These are phyloP conservation scores for Scutellaria barbata DNA, from an alignment of 257 asterid species.

Conservation along the genomic window DNA sequence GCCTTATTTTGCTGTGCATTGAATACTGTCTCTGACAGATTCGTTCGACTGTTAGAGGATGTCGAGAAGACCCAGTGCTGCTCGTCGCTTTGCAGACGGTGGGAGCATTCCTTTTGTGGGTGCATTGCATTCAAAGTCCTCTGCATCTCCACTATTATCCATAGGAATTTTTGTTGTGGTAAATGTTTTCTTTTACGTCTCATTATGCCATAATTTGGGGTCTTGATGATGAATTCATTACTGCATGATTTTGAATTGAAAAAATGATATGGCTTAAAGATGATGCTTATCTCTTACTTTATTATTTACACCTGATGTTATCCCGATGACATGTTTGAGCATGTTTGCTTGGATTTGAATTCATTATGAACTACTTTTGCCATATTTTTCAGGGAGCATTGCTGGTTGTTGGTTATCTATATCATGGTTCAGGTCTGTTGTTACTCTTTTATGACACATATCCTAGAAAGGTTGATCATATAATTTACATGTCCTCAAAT, in stretches of 20 bases:
- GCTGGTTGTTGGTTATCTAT: constrained; percentile 78
- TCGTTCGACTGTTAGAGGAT: constrained; percentile 42
- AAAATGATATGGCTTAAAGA: neutral
- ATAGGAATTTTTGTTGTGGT: constrained; percentile 84
- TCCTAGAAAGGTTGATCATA: constrained; percentile 17
- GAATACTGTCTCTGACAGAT: constrained; percentile 35
- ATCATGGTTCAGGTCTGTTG: constrained; percentile 78
- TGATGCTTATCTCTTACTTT: constrained; percentile 4
- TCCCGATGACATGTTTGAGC: neutral
- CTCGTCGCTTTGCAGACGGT: constrained; percentile 73
- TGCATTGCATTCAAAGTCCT: constrained; percentile 75
- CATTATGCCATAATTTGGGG: neutral
- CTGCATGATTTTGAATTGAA: neutral
- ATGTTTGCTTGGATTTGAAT: constrained; percentile 17
- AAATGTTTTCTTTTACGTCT: constrained; percentile 35
- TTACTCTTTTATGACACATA: neutral
- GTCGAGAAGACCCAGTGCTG: constrained; percentile 81
- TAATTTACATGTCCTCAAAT: neutral
- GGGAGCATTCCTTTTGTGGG: constrained; percentile 79
- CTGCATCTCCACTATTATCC: constrained; percentile 72
- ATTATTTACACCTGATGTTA: neutral
- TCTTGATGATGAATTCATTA: constrained; percentile 9
- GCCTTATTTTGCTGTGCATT: constrained; percentile 28
- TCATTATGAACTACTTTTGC: constrained; percentile 15
- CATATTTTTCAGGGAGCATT: constrained; percentile 73